Evolutionary conservation across 1,139 yeast genomes (phyloP), one percentile per base, ranked within the genome.

Genomic region (Sugiyamaella pinicola): DNA sequence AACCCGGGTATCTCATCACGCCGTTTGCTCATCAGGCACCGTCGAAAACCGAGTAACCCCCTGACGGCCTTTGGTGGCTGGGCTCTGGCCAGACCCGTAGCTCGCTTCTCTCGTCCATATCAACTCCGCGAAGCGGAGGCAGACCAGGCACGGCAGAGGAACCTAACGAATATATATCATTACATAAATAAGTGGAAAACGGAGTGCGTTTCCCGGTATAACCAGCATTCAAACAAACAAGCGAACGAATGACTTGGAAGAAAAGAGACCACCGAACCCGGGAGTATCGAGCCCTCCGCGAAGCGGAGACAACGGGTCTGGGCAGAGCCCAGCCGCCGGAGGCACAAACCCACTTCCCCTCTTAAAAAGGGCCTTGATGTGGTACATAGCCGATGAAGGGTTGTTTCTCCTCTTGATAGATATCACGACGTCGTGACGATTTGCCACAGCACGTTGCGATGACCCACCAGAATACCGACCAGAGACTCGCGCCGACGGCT

Each of bases 401-500:
- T 56, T 62, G 67, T 54, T 64, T 62, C 39, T 69, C 72, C 37
- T 65, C 70, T 15, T 55, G 60, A 29, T 55, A 52, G 15, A 55
- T 10, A 26, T 53, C 44, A 37, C 60, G 50, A 19, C 57, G 42
- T 34, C 61, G 52, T 21, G 65, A 64, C 10, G 73, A 64, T 9
- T 24, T 44, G 33, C 78, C 77, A 58, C 77, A 74, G 66, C 80
- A 74, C 28, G 73, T 66, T 24, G 75, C 69, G 46, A 75, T 57
- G 51, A 70, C 49, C 73, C 78, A 76, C 61, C 75, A 69, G 22
- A 76, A 8, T 1, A 69, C 56, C 1, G 77, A 64, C 52, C 75
- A 51, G n/a, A 77, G 50, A 1, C 74, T 60, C 2, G 73, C 68
- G 10, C 61, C 78, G 2, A 72, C 66, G 6, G 78, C 75, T 26